Evolutionary conservation across 306 rosid species (phyloP).

Genomic region (Gillenia trifoliata): DNA sequence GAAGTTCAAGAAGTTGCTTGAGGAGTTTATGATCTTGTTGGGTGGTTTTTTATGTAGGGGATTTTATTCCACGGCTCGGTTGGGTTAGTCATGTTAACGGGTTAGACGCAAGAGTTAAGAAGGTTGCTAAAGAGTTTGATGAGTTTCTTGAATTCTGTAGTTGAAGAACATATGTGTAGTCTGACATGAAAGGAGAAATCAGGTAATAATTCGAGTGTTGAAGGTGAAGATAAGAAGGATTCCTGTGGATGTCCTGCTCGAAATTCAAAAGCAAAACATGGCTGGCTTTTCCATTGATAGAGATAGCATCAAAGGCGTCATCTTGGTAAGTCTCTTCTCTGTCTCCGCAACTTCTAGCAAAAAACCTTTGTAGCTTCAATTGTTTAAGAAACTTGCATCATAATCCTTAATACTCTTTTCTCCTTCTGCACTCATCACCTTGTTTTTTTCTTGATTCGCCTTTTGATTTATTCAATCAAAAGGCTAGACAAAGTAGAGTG

Average conservation of each 20-base stretch:
- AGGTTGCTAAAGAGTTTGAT: slow-evolving; percentile 37
- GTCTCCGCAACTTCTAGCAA: neutral
- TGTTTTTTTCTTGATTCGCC: no score
- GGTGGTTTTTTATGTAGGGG: slow-evolving; percentile 37
- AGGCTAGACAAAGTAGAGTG: no score
- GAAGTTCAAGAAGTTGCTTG: slow-evolving; percentile 25
- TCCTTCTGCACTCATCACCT: neutral
- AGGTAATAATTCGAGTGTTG: neutral
- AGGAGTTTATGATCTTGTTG: slow-evolving; percentile 25
- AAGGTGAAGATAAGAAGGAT: slow-evolving; percentile 19
- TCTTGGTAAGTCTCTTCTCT: slow-evolving; percentile 29
- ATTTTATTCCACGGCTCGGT: slow-evolving; percentile 48
- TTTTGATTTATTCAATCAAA: no score
- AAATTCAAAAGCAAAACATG: slow-evolving; percentile 20
- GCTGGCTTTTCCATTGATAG: slow-evolving; percentile 39
- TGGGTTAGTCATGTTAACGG: slow-evolving; percentile 40
- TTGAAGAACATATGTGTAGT: slow-evolving; percentile 40
- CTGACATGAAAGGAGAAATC: neutral
- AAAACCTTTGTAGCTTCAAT: neutral
- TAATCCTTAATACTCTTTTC: neutral
- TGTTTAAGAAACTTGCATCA: neutral
- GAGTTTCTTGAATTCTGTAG: slow-evolving; percentile 34
- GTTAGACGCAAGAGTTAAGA: slow-evolving; percentile 28
- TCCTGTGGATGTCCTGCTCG: slow-evolving; percentile 51
- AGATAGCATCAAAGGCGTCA: slow-evolving; percentile 39